Percentiles rank a stretch among this genome's conserved stretches.
These are phyloP conservation scores for Xylogone sp. DNA, from an alignment of 2,329 filamentous ascomycete genomes.

Conservation along the genomic window DNA sequence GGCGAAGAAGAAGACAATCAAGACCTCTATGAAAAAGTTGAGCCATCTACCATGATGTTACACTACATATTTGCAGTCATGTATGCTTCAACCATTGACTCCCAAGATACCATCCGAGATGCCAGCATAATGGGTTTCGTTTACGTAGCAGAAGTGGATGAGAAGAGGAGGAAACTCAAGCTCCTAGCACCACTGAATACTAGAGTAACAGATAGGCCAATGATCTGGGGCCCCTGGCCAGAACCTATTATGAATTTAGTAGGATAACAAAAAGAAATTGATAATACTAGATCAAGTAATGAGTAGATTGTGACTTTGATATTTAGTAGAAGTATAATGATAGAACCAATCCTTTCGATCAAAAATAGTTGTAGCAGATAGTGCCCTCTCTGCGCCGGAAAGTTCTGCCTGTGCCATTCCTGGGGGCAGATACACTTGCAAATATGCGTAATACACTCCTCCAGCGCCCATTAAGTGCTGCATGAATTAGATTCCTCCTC, in stretches of 20 bases:
- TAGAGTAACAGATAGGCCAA: conserved; percentile 70
- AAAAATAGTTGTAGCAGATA: background rate
- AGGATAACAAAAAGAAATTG: background rate
- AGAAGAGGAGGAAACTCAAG: conserved; percentile 74
- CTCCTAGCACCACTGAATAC: conserved; percentile 82
- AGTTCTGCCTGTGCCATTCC: background rate
- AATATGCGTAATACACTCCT: background rate
- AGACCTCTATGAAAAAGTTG: conserved; percentile 56
- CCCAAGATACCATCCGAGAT: conserved; percentile 69
- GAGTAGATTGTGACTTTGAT: background rate
- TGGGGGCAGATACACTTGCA: background rate
- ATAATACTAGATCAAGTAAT: background rate
- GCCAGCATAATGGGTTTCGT: conserved; percentile 88
- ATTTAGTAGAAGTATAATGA: background rate
- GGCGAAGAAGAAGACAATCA: conserved; percentile 25
- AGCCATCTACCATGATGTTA: conserved; percentile 64
- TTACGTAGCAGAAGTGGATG: conserved; percentile 89
- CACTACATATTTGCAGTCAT: conserved; percentile 85
- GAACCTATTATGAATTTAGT: conserved; percentile 62
- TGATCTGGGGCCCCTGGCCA: conserved; percentile 84
- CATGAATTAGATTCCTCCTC: background rate
- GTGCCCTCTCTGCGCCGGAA: too few relatives aligned
- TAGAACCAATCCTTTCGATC: background rate
- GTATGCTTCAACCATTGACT: conserved; percentile 67
- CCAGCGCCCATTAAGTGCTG: background rate